Evolutionary conservation across 306 rosid genomes (phyloP).

Genomic region (Bauhinia variegata): DNA sequence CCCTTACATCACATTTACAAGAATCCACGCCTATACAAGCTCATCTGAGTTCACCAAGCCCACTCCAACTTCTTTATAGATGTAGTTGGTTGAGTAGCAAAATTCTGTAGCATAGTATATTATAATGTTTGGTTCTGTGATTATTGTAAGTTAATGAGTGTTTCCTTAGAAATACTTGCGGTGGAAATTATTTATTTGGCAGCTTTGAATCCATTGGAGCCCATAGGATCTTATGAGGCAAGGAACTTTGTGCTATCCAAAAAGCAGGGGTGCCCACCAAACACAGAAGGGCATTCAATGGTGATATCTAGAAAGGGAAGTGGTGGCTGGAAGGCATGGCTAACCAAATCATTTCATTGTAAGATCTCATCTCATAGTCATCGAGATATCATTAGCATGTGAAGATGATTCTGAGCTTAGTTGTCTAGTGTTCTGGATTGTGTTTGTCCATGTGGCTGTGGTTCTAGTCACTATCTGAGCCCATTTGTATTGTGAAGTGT

Average conservation of each 20-base stretch:
- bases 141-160: not conserved
- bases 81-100: too few species aligned
- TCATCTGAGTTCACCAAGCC: too few species aligned
- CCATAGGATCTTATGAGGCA: conserved; percentile 48
- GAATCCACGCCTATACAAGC: too few species aligned
- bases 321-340: conserved; percentile 46
- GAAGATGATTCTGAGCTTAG: not conserved
- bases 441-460: not conserved
- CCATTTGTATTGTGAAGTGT: not conserved
- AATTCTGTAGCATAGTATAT: too few species aligned
- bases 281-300: conserved; percentile 18
- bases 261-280: conserved; percentile 31
- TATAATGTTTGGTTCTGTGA: not conserved
- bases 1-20: too few species aligned
- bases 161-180: too few species aligned
- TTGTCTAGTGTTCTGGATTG: not conserved
- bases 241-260: conserved; percentile 49
- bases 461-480: not conserved
- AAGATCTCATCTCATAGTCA: conserved; percentile 1
- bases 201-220: conserved; percentile 48
- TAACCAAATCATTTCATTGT: conserved; percentile 30
- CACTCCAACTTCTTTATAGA: too few species aligned
- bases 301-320: conserved; percentile 34
- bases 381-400: not conserved
- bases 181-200: conserved; percentile 9